Evolutionary conservation across 306 rosid species (phyloP).

Genomic region (Prosopis cineraria): DNA sequence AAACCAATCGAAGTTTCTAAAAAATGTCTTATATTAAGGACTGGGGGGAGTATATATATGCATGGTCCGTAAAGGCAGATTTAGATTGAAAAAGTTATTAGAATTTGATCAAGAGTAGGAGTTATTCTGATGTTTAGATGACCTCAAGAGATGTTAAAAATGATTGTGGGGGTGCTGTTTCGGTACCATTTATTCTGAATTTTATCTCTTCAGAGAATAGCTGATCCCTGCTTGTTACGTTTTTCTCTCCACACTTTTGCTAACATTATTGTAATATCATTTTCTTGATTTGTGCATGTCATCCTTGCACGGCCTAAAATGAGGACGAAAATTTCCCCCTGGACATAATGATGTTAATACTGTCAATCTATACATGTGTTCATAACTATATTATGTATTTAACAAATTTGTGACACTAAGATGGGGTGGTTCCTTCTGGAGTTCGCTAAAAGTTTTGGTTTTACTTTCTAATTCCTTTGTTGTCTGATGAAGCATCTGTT

Average conservation of each 20-base stretch:
- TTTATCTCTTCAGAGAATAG: background rate
- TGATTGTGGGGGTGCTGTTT: background rate
- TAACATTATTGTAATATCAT: background rate
- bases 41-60: too few species aligned
- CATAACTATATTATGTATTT: background rate
- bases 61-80: too few species aligned
- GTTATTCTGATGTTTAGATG: background rate
- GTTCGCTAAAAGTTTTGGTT: conserved; percentile 17
- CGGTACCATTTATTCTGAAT: background rate
- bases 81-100: background rate
- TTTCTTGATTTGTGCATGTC: background rate
- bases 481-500: conserved; percentile 32
- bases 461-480: conserved; percentile 8
- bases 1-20: too few species aligned
- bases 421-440: conserved; percentile 9
- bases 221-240: background rate
- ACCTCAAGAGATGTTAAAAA: background rate
- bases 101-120: background rate
- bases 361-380: background rate
- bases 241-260: background rate
- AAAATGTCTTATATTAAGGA: too few species aligned
- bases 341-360: background rate
- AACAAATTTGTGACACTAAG: background rate
- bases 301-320: background rate
- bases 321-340: background rate